Conservation (phyloP, 768 basidiomycete genomes). For the Exidia glandulosa region DNA sequence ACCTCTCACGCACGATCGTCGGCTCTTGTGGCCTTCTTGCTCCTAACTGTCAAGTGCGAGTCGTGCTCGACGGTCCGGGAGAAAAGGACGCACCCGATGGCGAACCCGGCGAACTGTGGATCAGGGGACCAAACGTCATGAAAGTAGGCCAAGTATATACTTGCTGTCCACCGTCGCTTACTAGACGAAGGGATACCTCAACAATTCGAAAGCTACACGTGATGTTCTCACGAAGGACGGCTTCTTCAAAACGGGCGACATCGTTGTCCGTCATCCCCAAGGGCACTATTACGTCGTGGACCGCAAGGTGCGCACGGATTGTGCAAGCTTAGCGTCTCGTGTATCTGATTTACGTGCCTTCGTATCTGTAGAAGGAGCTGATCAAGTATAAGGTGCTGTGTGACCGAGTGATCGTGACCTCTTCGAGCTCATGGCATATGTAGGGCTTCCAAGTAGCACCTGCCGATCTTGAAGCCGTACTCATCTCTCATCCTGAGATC, state of each 20-base stretch:
- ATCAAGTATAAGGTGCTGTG: constrained; percentile 74
- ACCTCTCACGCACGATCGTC: constrained; percentile 37
- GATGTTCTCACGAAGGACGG: constrained; percentile 57
- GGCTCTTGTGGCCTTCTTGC: constrained; percentile 35
- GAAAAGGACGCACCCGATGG: constrained; percentile 12
- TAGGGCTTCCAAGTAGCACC: constrained; percentile 72
- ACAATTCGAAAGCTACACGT: constrained; percentile 58
- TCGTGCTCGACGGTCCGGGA: constrained; percentile 18
- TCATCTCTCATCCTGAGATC: constrained; percentile 64
- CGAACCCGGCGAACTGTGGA: constrained; percentile 25
- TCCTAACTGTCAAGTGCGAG: constrained; percentile 24
- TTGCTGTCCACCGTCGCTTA: not conserved
- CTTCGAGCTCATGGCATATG: not conserved
- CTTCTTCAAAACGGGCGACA: constrained; percentile 88
- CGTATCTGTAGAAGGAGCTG: constrained; percentile 35
- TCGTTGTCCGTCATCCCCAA: constrained; percentile 52
- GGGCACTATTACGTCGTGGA: constrained; percentile 72
- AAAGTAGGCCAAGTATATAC: constrained; percentile 14
- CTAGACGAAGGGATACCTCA: constrained; percentile 48
- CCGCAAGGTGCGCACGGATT: too few relatives aligned
- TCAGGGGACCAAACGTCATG: constrained; percentile 24
- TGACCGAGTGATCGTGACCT: too few relatives aligned
- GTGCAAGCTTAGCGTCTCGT: too few relatives aligned
- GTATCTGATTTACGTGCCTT: too few relatives aligned
- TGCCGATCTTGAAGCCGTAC: constrained; percentile 70